Evolutionary conservation across 2,329 filamentous ascomycete genomes (phyloP), one percentile per base, ranked within the genome.

Genomic region (Ophiocordyceps camponoti-leonardi): DNA sequence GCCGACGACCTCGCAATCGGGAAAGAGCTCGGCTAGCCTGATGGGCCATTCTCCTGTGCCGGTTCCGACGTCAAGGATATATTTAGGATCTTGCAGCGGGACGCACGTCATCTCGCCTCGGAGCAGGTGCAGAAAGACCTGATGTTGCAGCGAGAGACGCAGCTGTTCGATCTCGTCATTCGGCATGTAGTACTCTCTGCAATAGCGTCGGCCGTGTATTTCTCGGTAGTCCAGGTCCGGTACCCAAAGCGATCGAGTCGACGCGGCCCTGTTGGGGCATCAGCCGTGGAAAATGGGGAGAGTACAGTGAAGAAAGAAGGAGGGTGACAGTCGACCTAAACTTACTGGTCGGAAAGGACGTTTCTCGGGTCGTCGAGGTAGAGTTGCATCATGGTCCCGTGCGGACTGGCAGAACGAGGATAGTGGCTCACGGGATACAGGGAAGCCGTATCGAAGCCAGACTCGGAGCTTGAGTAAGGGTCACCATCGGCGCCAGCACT

Each of bases 151-250:
- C 47, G 73, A 71, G 44, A 80, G 58, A 40, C 79, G 73, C 42
- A 75, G 74, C 57, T 81, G 76, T 54, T 83, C 79, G 42, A 68
- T 61, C 42, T 80, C 73, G 53, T 82, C 79, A 56, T 80, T 81
- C 14, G 79, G 79, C 69, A 81, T 78, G 56, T 68, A 77, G 54
- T 81, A 82, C 31, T 68, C 67, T 31, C 72, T 66, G 53, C 79
- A 78, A 55, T 77, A 79, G 51, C 79, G 69, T 20, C 79, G 73
- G 41, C 69, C 75, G 59, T 82, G 72, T 49, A 81, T 76, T 49
- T 72, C 63, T 46, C 74, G 64, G 50, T 73, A 72, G 54, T 77
- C 69, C 30, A 81, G 64, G 49, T 72, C 69, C 47, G 62, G 58
- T 39, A 66, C 67, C 54, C 66, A 69, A 44, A 72, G 55, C n/a